Base-by-base conservation (phyloP, 208 protist genomes). In the Leptomonas seymouri region DNA sequence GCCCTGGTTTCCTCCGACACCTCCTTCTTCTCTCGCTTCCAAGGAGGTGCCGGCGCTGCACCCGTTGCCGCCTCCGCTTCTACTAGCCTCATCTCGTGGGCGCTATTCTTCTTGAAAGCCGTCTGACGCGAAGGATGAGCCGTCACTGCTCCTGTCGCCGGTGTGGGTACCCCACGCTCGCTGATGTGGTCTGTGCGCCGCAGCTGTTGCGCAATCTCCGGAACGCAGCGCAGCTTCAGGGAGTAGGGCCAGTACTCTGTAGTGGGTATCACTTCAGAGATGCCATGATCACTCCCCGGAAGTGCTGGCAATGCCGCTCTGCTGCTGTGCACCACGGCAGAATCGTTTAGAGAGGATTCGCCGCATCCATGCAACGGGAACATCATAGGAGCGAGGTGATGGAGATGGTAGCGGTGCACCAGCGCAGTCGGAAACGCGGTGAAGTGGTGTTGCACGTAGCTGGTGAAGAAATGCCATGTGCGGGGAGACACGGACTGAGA, bases 361-460 rank as follows among this genome's bases (percentile, higher is more conserved):
- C 27, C 39, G 23, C 5, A 7, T n/a, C 63, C 63, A 20, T 14
- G 34, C 42, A 85, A 49, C 7, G 90, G 90, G 39, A 96, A 94
- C 41, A 91, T 74, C 8, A 51, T 53, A 0, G 85, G 77, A 0
- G 91, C 87, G 16, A 96, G 73, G 30, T 61, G 70, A 55, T 90
- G 63, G 4, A 96, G 76, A 56, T 96, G 91, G 55, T 94, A 92
- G 31, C 91, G 86, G 53, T 96, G 91, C 27, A 84, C 78, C 0
- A 93, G 76, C 7, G 91, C 91, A 14, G 91, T 96, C 0, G 91
- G 91, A 62, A 94, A 94, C 12, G 88, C 88, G 16, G 88, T 90
- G 67, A 79, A 94, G 54, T 68, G 54, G 14, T 49, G 50, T 55
- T 86, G 78, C 20, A 91, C 64, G 39, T 62, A 54, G 31, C 77